Conservation (phyloP, 2,329 filamentous ascomycete species). For the Xylaria sp. region DNA sequence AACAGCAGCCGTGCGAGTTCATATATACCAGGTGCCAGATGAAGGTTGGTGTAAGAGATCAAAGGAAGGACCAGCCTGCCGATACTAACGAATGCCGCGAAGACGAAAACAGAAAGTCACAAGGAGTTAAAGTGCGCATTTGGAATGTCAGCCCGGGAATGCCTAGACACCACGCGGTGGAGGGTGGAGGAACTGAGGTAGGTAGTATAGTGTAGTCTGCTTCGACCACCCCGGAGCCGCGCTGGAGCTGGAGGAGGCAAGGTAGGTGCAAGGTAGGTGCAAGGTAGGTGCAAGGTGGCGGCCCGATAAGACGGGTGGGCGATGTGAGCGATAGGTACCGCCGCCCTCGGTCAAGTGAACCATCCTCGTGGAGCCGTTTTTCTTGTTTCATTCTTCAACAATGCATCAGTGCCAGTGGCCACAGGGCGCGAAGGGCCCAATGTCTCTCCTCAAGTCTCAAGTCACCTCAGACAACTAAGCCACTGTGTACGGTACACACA, state of each 20-base stretch:
- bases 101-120: slow-evolving; percentile 26
- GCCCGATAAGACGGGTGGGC: slow-evolving; percentile 20
- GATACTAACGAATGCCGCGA: slow-evolving; percentile 23
- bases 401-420: slow-evolving; percentile 8
- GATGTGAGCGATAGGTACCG: background rate
- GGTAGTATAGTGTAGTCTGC: slow-evolving; percentile 25
- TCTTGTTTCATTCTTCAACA: slow-evolving; percentile 24
- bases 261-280: too few species aligned
- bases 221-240: slow-evolving; percentile 5
- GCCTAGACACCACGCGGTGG: slow-evolving; percentile 1
- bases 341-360: slow-evolving; percentile 6
- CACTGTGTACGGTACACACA: too few species aligned
- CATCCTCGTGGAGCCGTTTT: slow-evolving; percentile 12
- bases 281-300: too few species aligned
- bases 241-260: too few species aligned
- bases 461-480: background rate
- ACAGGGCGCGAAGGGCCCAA: slow-evolving; percentile 6
- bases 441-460: background rate
- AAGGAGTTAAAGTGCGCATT: slow-evolving; percentile 17
- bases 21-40: slow-evolving; percentile 32
- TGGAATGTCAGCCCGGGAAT: slow-evolving; percentile 26
- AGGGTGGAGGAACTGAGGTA: slow-evolving; percentile 4
- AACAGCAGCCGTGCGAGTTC: slow-evolving; percentile 18
- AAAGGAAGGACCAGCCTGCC: slow-evolving; percentile 31
- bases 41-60: slow-evolving; percentile 26